phyloP scores from a whole-genome alignment of 2,329 filamentous ascomycete genomes.

The Chrysoporthe cubensis region DNA sequence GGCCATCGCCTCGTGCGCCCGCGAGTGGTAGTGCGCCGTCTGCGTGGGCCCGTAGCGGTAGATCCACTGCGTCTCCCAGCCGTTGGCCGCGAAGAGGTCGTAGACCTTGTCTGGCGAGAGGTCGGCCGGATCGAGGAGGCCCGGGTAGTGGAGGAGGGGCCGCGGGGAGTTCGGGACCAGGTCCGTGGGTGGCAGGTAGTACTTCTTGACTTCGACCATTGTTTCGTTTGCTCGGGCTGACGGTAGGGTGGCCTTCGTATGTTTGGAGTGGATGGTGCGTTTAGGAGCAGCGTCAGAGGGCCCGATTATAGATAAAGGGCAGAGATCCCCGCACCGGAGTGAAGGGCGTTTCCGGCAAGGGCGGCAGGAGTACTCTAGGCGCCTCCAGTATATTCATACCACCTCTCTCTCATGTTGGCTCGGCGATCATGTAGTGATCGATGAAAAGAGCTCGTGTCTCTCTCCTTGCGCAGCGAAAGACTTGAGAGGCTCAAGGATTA shows the following conservation, averaged over 20 bases:
- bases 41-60: conserved; percentile 60
- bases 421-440: too few relatives aligned
- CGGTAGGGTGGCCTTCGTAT: not conserved
- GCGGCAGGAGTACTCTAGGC: not conserved
- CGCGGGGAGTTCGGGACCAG: conserved; percentile 56
- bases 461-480: too few relatives aligned
- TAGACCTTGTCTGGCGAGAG: conserved; percentile 35
- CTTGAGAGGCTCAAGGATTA: too few relatives aligned
- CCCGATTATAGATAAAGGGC: not conserved
- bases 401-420: too few relatives aligned
- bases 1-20: conserved; percentile 60
- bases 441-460: too few relatives aligned
- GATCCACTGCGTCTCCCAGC: conserved; percentile 60
- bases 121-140: conserved; percentile 39
- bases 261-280: not conserved
- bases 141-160: conserved; percentile 57
- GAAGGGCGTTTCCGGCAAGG: not conserved
- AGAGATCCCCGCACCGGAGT: not conserved
- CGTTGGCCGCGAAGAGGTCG: conserved; percentile 51
- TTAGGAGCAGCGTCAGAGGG: not conserved
- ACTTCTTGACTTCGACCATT: conserved; percentile 41
- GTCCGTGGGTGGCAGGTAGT: conserved; percentile 46
- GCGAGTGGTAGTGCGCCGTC: conserved; percentile 59
- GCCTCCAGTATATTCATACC: too few relatives aligned
- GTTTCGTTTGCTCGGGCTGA: not conserved